Base-by-base conservation (phyloP, 176 grass and related monocot genomes). In the Eragrostis curvula region DNA sequence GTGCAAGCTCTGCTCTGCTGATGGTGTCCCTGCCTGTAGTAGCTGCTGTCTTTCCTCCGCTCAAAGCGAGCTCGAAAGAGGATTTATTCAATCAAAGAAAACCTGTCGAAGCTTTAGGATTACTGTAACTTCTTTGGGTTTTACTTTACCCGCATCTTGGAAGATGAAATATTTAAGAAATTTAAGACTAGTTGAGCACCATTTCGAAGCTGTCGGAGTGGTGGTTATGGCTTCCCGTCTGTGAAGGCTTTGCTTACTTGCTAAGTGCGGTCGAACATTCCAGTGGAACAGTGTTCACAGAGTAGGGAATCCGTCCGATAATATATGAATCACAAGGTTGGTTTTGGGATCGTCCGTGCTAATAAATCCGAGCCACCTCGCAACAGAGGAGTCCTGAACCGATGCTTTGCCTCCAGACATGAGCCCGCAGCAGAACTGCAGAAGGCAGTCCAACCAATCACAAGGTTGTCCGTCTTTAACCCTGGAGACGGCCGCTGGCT, bases 1-100 rank as follows among this genome's bases (percentile, higher is more conserved):
- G 48, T 89, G 20, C 78, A 90, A 80, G 32, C 32, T 36, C 32
- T 36, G 96, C 88, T 67, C 86, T 95, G 55, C 49, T 91, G 15
- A 91, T 93, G 92, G 88, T 98, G 56, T 91, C 79, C 29, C 75
- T 98, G 48, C 96, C 90, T 16, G 82, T 91, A 14, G 84, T 75
- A 6, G 90, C 87, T 45, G 90, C 90, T 18, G 82, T 80, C 53
- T 30, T 95, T 41, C 52, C 91, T 60, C 66, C 95, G 79, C 41
- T 95, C 32, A 95, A 85, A 6, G 86, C 75, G 43, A 95, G 96
- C 15, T 90, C 80, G 1, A 28, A 8, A 0, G 77, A 70, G 21
- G 84, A 55, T 27, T 80, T 61, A 86, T 56, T 71, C 29, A 69
- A 90, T 36, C 32, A 36, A 36, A 9, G 78, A 70, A 25, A 36